Percentiles rank a stretch among this genome's conserved stretches.
Evolutionary conservation across 2,329 filamentous ascomycete species (phyloP).

Genomic region (Thielaviopsis cerberus): DNA sequence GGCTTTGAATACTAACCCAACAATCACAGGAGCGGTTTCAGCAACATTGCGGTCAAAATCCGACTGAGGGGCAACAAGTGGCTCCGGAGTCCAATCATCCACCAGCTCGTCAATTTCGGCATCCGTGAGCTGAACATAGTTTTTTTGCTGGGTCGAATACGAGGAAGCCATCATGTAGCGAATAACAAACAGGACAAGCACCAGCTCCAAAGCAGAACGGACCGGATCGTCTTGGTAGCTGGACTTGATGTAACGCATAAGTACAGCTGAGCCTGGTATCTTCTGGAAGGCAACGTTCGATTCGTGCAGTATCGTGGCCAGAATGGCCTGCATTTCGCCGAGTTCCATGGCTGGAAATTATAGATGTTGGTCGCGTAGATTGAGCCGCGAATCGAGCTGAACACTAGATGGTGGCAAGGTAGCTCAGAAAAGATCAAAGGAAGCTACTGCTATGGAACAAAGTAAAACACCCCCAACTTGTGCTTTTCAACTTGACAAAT

Average conservation of each 20-base stretch:
- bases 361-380: background rate
- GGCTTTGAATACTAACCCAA: conserved; percentile 42
- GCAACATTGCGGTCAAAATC: conserved; percentile 61
- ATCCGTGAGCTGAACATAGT: conserved; percentile 74
- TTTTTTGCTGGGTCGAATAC: conserved; percentile 79
- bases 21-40: conserved; percentile 71
- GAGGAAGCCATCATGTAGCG: conserved; percentile 80
- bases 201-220: conserved; percentile 77
- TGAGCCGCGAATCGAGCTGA: background rate
- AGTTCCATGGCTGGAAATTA: conserved; percentile 37
- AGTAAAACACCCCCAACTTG: background rate
- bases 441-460: background rate
- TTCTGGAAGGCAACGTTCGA: conserved; percentile 58
- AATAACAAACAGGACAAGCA: conserved; percentile 88
- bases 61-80: conserved; percentile 59
- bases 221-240: conserved; percentile 96
- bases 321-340: conserved; percentile 37
- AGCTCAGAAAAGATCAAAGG: background rate
- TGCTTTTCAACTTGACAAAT: background rate
- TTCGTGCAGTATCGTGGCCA: conserved; percentile 33
- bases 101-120: conserved; percentile 96
- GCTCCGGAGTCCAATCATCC: conserved; percentile 90
- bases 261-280: conserved; percentile 81
- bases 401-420: background rate
- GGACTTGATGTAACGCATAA: conserved; percentile 86